These are phyloP conservation scores for Lignosus rhinocerotis DNA, from an alignment of 1,284 basidiomycete genomes.

Conservation along the genomic window DNA sequence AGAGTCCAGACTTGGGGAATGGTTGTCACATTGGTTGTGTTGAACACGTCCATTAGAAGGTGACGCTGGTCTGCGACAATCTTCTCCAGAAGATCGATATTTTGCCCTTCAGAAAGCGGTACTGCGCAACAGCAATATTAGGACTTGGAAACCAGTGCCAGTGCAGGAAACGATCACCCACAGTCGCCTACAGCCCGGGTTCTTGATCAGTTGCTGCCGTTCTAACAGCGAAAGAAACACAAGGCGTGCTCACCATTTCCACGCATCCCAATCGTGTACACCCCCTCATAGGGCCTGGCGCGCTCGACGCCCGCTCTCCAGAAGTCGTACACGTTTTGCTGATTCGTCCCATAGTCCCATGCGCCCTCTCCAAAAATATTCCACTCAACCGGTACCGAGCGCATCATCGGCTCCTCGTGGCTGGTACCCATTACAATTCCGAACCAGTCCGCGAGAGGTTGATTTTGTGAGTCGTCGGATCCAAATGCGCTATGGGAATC, in stretches of 20 bases:
- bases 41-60: constrained; percentile 61
- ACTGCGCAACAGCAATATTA: constrained; percentile 35
- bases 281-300: constrained; percentile 55
- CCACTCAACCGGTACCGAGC: constrained; percentile 63
- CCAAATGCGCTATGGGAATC: constrained; percentile 55
- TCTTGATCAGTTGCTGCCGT: not conserved
- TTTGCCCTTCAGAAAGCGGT: constrained; percentile 48
- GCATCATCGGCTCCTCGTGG: constrained; percentile 69
- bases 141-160: not conserved
- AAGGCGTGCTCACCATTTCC: constrained; percentile 50
- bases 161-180: constrained; percentile 10
- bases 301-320: constrained; percentile 61
- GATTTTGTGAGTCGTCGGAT: constrained; percentile 66
- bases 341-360: constrained; percentile 63
- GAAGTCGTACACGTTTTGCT: constrained; percentile 55
- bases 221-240: no score
- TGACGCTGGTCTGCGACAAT: constrained; percentile 62
- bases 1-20: constrained; percentile 70
- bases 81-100: constrained; percentile 53
- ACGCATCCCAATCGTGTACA: constrained; percentile 69
- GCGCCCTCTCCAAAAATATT: constrained; percentile 50
- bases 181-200: constrained; percentile 23
- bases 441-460: constrained; percentile 62
- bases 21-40: constrained; percentile 45
- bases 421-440: constrained; percentile 74